Evolutionary conservation across 345 rosid genomes (phyloP), one percentile per base, ranked within the genome.

Genomic region (Cardamine resedifolia): DNA sequence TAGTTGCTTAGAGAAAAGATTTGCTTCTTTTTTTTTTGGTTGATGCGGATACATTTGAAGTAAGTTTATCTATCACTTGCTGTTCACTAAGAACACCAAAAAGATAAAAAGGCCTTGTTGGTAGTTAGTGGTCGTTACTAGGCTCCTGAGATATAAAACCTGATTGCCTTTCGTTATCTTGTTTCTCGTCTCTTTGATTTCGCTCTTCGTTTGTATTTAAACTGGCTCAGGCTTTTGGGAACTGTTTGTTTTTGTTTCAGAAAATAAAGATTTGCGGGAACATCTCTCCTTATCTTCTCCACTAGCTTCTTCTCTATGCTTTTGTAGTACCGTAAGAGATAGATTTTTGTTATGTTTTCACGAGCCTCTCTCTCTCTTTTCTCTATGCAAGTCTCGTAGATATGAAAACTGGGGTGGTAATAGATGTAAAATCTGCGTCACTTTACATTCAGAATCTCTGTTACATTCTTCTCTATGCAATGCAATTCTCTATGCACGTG

Each of bases 1-100:
- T 82, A 57, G 81, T 88, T 69, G 85, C 90, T 58, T 90, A 82
- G 80, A 58, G 69, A 61, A 20, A 69, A 16, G 24, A 15, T 48
- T 33, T 34, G 21, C n/a, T 68, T 49, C 3, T 39, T 14, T 1
- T 2, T n/a, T 9, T 8, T 26, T 59, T 31, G 24, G 33, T 5
- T 33, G 51, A 62, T 62, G 53, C 59, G n/a, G 10, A 34, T 60
- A 30, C 52, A 47, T 57, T 57, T 57, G 43, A 64, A 64, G 72
- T 27, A 21, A 59, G 49, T 43, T 41, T 26, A 67, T 41, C 23
- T 31, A n/a, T 51, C 49, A 38, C 41, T 56, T 57, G 43, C n/a
- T 57, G 61, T 57, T 55, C 36, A 16, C 38, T 55, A 57, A 31
- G 30, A 57, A 65, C 18, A 1, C 6, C 21, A 5, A 50, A 23